These are phyloP conservation scores for Neoarthrinium moseri DNA, from an alignment of 2,329 filamentous ascomycete genomes.

Conservation along the genomic window DNA sequence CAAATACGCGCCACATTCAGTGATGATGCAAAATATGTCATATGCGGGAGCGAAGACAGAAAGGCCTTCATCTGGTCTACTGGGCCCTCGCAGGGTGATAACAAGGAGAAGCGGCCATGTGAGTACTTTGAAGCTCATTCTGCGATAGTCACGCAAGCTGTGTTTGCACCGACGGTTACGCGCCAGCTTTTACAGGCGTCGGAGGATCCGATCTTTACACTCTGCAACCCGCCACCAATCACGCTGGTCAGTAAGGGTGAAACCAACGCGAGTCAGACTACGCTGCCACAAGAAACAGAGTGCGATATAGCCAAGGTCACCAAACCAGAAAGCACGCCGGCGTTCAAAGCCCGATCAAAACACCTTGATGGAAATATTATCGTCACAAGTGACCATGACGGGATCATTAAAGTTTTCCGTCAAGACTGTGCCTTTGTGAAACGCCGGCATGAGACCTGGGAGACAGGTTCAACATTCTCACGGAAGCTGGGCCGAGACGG, in stretches of 20 bases:
- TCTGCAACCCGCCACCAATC: slow-evolving; percentile 93
- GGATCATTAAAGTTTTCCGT: slow-evolving; percentile 89
- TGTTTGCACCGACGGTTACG: slow-evolving; percentile 79
- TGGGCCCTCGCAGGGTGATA: slow-evolving; percentile 56
- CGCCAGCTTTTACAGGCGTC: slow-evolving; percentile 76
- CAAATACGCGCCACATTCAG: slow-evolving; percentile 90
- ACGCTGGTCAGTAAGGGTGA: slow-evolving; percentile 76
- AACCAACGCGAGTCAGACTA: slow-evolving; percentile 40
- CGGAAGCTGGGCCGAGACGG: slow-evolving; percentile 62
- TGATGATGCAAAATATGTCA: slow-evolving; percentile 81
- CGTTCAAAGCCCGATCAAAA: slow-evolving; percentile 72
- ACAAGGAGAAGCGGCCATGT: slow-evolving; percentile 76
- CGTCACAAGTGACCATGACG: slow-evolving; percentile 83
- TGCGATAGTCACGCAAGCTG: slow-evolving; percentile 82
- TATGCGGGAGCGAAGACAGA: slow-evolving; percentile 90
- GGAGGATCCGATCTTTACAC: slow-evolving; percentile 89
- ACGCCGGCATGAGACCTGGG: slow-evolving; percentile 74
- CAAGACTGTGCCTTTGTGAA: slow-evolving; percentile 89
- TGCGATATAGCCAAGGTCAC: slow-evolving; percentile 27
- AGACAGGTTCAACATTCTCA: slow-evolving; percentile 74
- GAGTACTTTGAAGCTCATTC: slow-evolving; percentile 92
- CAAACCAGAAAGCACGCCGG: slow-evolving; percentile 67
- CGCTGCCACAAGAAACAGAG: slow-evolving; percentile 31
- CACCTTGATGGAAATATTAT: slow-evolving; percentile 88
- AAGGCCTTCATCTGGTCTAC: slow-evolving; percentile 89